These are phyloP conservation scores for Rosa lucieae DNA, from an alignment of 306 rosid species.

Conservation along the genomic window DNA sequence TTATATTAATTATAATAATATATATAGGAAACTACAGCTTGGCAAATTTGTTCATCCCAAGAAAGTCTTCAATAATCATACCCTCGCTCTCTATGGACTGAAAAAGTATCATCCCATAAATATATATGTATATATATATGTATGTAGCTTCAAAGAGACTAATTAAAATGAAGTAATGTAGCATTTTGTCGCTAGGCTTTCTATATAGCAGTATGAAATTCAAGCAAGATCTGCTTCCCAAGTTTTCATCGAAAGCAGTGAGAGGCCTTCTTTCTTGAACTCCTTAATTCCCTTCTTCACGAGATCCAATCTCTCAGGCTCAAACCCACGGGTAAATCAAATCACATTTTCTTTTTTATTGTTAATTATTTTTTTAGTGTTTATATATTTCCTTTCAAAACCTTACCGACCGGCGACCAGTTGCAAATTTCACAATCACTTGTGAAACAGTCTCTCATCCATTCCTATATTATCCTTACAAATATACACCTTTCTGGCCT, in stretches of 20 bases:
- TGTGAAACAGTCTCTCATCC: neutral
- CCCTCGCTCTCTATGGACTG: conserved; percentile 3
- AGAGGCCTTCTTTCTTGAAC: conserved; percentile 28
- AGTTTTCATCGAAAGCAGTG: conserved; percentile 47
- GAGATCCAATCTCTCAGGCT: conserved; percentile 53
- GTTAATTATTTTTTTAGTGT: neutral
- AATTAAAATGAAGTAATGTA: neutral
- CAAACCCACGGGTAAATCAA: conserved; percentile 27
- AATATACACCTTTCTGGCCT: neutral
- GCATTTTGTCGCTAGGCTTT: conserved; percentile 2
- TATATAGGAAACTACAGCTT: neutral
- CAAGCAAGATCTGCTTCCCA: conserved; percentile 43
- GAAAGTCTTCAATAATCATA: conserved; percentile 17
- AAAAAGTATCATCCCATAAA: conserved; percentile 5
- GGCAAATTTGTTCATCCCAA: conserved; percentile 24
- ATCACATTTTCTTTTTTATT: conserved; percentile 2
- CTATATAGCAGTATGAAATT: conserved; percentile 27
- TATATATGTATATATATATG: neutral
- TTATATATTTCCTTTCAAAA: conserved; percentile 4
- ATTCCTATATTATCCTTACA: neutral
- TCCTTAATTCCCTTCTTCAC: conserved; percentile 40
- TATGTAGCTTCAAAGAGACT: neutral
- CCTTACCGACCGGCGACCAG: neutral
- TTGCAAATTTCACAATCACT: neutral
- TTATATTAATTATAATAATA: neutral